A percentile compares a stretch with the other conserved stretches of the same genome.
Conservation (phyloP, 2,329 filamentous ascomycete genomes). For the Botrytis hyacinthi region DNA sequence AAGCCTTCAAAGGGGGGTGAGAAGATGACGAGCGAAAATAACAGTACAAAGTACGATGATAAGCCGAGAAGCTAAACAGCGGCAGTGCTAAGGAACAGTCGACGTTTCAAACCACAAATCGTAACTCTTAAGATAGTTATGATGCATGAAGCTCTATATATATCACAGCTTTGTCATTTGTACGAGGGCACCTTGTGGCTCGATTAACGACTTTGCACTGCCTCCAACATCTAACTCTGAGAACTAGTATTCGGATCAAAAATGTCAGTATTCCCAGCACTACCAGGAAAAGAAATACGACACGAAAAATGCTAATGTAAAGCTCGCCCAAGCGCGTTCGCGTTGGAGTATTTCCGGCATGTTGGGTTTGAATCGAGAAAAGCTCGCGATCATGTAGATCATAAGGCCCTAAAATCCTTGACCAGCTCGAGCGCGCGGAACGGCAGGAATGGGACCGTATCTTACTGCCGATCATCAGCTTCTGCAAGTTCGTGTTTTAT, state of each 20-base stretch:
- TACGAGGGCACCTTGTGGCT: slow-evolving; percentile 20
- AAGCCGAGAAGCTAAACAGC: not conserved
- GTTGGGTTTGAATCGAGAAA: not conserved
- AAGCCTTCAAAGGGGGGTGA: slow-evolving; percentile 2
- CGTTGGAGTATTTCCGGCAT: slow-evolving; percentile 2
- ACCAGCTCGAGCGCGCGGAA: slow-evolving; percentile 1
- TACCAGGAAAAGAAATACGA: not conserved
- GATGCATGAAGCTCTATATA: slow-evolving; percentile 16
- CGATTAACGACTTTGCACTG: slow-evolving; percentile 18
- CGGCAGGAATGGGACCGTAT: not conserved
- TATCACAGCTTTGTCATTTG: slow-evolving; percentile 13
- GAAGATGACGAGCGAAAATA: slow-evolving; percentile 20
- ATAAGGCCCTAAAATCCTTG: not conserved
- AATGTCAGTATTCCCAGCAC: not conserved
- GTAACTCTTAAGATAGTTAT: slow-evolving; percentile 12
- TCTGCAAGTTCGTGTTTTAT: slow-evolving; percentile 13
- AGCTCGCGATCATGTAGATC: slow-evolving; percentile 4
- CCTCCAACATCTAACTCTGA: slow-evolving; percentile 8
- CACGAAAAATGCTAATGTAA: not conserved
- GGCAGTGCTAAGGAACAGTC: slow-evolving; percentile 1
- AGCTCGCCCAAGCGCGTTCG: not conserved
- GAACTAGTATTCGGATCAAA: not conserved
- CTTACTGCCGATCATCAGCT: slow-evolving; percentile 2
- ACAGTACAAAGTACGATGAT: not conserved
- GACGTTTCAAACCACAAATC: slow-evolving; percentile 5